A percentile compares a stretch with the other conserved stretches of the same genome.
Evolutionary conservation across 2,329 filamentous ascomycete genomes (phyloP).

Genomic region (Sarocladiaceae sp.): DNA sequence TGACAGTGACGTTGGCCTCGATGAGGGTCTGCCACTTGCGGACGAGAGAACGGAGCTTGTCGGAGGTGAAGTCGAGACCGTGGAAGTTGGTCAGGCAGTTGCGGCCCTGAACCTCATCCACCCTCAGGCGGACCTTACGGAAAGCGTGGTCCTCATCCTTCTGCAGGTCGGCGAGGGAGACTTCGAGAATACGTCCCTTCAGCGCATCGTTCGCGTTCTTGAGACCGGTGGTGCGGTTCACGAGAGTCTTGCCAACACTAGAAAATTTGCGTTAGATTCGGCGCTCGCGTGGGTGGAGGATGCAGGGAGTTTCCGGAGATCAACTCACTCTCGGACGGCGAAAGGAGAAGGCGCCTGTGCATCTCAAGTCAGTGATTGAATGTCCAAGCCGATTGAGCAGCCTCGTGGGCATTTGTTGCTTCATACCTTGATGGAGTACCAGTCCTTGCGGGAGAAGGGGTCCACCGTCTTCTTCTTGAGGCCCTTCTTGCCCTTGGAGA

Average conservation of each 20-base stretch:
- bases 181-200: constrained; percentile 98
- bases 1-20: constrained; percentile 99
- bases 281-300: background rate
- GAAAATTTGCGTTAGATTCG: constrained; percentile 17
- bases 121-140: constrained; percentile 98
- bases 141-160: constrained; percentile 99
- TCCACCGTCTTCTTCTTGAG: constrained; percentile 99
- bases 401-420: too few species aligned
- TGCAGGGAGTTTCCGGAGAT: background rate
- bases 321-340: constrained; percentile 87
- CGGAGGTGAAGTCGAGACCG: constrained; percentile 99
- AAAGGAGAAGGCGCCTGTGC: constrained; percentile 85
- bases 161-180: constrained; percentile 97
- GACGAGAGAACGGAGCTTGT: constrained; percentile 98
- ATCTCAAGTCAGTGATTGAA: constrained; percentile 12
- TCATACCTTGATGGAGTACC: constrained; percentile 91
- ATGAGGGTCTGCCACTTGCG: constrained; percentile 99
- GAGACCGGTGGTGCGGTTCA: constrained; percentile 98
- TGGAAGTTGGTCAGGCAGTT: constrained; percentile 99
- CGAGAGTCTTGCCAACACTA: constrained; percentile 98
- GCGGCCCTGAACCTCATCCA: constrained; percentile 99
- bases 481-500: constrained; percentile 99
- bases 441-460: constrained; percentile 98
- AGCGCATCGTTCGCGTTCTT: constrained; percentile 99
- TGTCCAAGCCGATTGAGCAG: too few species aligned